Evolutionary conservation across 768 basidiomycete genomes (phyloP).

Genomic region (Coprinopsis cinerea): DNA sequence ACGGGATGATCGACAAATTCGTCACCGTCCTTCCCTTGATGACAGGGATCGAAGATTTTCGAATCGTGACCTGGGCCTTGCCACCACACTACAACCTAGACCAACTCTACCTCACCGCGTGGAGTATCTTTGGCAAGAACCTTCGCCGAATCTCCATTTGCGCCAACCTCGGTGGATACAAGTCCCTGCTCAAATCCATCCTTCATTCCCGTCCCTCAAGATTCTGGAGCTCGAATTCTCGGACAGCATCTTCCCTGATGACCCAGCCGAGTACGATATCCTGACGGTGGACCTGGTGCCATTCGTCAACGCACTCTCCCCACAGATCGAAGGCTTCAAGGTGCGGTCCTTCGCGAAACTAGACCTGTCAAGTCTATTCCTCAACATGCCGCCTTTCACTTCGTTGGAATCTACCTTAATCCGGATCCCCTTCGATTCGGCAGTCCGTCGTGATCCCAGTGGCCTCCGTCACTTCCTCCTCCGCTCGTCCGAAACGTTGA

Average conservation of each 20-base stretch:
- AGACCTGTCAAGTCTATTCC: conserved; percentile 37
- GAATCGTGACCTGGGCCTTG: conserved; percentile 36
- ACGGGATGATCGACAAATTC: conserved; percentile 24
- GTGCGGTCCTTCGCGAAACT: conserved; percentile 36
- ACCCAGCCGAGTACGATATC: conserved; percentile 17
- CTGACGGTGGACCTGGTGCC: conserved; percentile 31
- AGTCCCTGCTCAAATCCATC: conserved; percentile 26
- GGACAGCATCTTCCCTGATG: conserved; percentile 21
- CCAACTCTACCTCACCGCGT: conserved; percentile 30
- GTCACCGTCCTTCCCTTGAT: conserved; percentile 20
- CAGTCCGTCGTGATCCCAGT: conserved; percentile 28
- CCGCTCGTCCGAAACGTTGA: conserved; percentile 24
- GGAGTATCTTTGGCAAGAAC: conserved; percentile 33
- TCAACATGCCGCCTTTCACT: conserved; percentile 26
- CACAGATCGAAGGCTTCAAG: conserved; percentile 28
- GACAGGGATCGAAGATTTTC: conserved; percentile 19
- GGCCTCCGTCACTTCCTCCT: conserved; percentile 30
- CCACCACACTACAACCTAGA: conserved; percentile 21
- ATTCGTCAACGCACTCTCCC: conserved; percentile 32
- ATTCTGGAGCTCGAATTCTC: conserved; percentile 36
- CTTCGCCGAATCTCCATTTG: conserved; percentile 30
- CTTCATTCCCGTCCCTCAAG: conserved; percentile 25
- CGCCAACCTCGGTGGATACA: conserved; percentile 31
- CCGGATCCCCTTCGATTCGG: conserved; percentile 34
- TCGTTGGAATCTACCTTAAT: conserved; percentile 27